A percentile compares a stretch with the other conserved stretches of the same genome.
These are phyloP conservation scores for Hypoxylon rubiginosum DNA, from an alignment of 2,329 filamentous ascomycete genomes.

Conservation along the genomic window DNA sequence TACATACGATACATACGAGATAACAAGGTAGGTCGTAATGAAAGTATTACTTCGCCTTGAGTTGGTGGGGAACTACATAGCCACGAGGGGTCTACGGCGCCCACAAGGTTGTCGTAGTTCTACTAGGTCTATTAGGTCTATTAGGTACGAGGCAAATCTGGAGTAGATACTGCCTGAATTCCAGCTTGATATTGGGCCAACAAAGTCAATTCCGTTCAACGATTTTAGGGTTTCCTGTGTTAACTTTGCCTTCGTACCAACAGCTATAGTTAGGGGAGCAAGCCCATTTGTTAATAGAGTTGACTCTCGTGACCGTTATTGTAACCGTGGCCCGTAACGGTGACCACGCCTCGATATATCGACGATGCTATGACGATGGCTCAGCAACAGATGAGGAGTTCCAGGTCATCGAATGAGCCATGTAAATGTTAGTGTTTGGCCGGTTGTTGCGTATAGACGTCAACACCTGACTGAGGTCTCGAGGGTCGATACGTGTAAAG, in stretches of 20 bases:
- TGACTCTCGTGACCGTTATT: conserved; percentile 15
- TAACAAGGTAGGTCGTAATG: neutral
- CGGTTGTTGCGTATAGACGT: conserved; percentile 1
- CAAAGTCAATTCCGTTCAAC: neutral
- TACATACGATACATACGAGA: neutral
- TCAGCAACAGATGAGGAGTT: conserved; percentile 14
- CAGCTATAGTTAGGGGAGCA: neutral
- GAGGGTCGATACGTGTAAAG: conserved; percentile 19
- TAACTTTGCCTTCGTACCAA: neutral
- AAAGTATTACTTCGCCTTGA: conserved; percentile 21
- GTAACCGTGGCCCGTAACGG: neutral
- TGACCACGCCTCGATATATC: neutral
- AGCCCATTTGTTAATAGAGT: conserved; percentile 12
- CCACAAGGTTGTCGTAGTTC: neutral
- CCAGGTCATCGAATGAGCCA: conserved; percentile 12
- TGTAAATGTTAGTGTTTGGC: conserved; percentile 5
- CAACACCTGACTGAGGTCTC: conserved; percentile 17
- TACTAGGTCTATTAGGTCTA: too few species aligned
- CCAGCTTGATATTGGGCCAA: conserved; percentile 2
- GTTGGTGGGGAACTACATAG: conserved; percentile 27
- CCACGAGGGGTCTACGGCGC: conserved; percentile 4
- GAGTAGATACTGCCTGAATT: conserved; percentile 9
- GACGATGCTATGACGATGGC: conserved; percentile 24
- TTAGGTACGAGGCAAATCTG: conserved; percentile 18
- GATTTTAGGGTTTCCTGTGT: neutral